Evolutionary conservation across 1,139 yeast species (phyloP).

Genomic region (Yamadazyma mexicana): DNA sequence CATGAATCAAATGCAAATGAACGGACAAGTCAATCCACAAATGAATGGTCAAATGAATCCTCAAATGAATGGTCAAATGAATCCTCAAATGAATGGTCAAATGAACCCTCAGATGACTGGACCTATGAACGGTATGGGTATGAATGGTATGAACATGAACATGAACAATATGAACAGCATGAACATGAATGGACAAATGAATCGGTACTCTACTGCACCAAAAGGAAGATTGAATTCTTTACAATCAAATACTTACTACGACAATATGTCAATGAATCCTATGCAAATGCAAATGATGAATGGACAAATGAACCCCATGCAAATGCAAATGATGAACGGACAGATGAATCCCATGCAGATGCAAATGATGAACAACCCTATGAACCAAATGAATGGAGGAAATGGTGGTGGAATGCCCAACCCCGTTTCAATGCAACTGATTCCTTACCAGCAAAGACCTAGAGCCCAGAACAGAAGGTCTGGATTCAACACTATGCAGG

Average conservation of each 20-base stretch:
- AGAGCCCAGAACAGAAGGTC: conserved; percentile 36
- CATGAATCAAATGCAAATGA: conserved; percentile 7
- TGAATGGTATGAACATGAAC: conserved; percentile 8
- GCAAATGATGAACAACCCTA: conserved; percentile 12
- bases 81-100: conserved; percentile 1
- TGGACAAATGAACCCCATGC: conserved; percentile 9
- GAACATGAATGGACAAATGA: conserved; percentile 5
- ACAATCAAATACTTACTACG: conserved; percentile 15
- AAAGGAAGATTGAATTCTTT: conserved; percentile 17
- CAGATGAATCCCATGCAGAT: conserved; percentile 14
- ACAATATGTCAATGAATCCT: conserved; percentile 11
- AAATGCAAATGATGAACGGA: conserved; percentile 8
- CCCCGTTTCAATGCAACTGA: conserved; percentile 9
- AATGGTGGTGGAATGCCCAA: conserved; percentile 4
- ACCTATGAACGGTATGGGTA: conserved; percentile 9
- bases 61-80: conserved; percentile 1
- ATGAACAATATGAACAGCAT: conserved; percentile 3
- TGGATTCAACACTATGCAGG: conserved; percentile 32
- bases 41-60: neutral
- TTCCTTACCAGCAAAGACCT: conserved; percentile 11
- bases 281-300: conserved; percentile 8
- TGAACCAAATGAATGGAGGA: conserved; percentile 14
- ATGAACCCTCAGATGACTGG: too few species aligned
- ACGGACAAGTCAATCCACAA: neutral
- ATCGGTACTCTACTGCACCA: conserved; percentile 9